Conservation (phyloP, 441 rosid species). For the Croton laevigatus region DNA sequence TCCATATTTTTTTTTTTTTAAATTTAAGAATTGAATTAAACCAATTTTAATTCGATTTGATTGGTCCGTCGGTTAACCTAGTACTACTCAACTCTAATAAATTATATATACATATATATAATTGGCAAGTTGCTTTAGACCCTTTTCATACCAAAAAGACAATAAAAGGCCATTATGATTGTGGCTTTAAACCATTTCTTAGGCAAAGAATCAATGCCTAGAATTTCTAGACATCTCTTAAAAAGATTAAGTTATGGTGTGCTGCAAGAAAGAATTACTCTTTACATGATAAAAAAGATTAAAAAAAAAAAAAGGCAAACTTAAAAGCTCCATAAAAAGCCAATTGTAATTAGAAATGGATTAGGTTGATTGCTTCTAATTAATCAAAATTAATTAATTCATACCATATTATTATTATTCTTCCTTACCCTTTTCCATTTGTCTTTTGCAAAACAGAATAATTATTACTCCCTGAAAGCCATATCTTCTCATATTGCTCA, state of each 20-base stretch:
- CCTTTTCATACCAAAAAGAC: not conserved
- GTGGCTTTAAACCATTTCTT: not conserved
- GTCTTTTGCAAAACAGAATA: not conserved
- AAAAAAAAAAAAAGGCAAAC: not conserved
- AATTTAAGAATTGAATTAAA: too few species aligned
- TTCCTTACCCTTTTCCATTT: not conserved
- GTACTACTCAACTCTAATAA: not conserved
- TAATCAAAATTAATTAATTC: not conserved
- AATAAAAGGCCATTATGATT: not conserved
- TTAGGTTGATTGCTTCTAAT: not conserved
- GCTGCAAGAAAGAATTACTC: not conserved
- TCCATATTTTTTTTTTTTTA: too few species aligned
- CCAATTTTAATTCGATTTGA: too few species aligned
- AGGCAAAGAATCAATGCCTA: not conserved
- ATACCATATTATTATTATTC: slow-evolving; percentile 3
- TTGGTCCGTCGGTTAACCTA: too few species aligned
- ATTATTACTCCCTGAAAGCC: not conserved
- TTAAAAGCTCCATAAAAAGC: not conserved
- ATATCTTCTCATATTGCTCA: not conserved
- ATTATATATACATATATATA: too few species aligned
- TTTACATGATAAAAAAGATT: not conserved
- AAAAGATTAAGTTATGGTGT: not conserved
- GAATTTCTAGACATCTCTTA: too few species aligned
- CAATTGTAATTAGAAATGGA: not conserved
- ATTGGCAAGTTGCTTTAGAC: not conserved